Percentiles rank a stretch among this genome's conserved stretches.
Evolutionary conservation across 148 eudicot genomes (phyloP).

Genomic region (Camellia japonica): DNA sequence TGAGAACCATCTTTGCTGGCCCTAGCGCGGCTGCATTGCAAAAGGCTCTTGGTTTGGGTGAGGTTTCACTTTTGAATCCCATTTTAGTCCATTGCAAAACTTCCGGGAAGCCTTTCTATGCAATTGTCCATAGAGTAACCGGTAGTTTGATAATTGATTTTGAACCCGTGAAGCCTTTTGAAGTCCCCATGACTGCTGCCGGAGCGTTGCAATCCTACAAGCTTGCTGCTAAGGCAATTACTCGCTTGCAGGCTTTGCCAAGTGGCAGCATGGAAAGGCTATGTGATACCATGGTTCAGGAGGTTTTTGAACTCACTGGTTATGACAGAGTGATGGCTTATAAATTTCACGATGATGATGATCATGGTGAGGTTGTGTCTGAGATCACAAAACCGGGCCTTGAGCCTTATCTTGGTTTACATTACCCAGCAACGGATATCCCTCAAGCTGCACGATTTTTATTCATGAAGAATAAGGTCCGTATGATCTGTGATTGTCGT

Average conservation of each 20-base stretch:
- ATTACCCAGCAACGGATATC: slow-evolving; percentile 94
- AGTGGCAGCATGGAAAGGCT: slow-evolving; percentile 77
- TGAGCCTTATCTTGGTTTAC: slow-evolving; percentile 86
- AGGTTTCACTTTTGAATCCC: slow-evolving; percentile 81
- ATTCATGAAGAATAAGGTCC: slow-evolving; percentile 88
- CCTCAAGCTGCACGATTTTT: slow-evolving; percentile 94
- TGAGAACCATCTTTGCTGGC: slow-evolving; percentile 67
- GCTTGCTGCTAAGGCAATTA: slow-evolving; percentile 90
- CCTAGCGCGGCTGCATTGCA: slow-evolving; percentile 75
- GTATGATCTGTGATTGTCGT: slow-evolving; percentile 86
- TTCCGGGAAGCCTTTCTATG: slow-evolving; percentile 94
- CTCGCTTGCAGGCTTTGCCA: slow-evolving; percentile 66
- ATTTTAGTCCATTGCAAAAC: slow-evolving; percentile 85
- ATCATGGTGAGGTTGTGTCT: slow-evolving; percentile 87
- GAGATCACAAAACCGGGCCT: slow-evolving; percentile 80
- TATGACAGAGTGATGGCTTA: slow-evolving; percentile 93
- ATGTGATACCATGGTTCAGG: slow-evolving; percentile 88
- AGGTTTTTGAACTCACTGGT: slow-evolving; percentile 90
- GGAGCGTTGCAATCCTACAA: slow-evolving; percentile 96
- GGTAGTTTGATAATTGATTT: slow-evolving; percentile 82
- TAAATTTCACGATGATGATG: slow-evolving; percentile 95
- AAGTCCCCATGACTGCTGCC: slow-evolving; percentile 91
- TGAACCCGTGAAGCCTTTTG: slow-evolving; percentile 92
- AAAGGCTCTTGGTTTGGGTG: slow-evolving; percentile 84
- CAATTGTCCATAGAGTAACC: slow-evolving; percentile 79